Conservation (phyloP, 257 asterid species). For the Sherardia arvensis region DNA sequence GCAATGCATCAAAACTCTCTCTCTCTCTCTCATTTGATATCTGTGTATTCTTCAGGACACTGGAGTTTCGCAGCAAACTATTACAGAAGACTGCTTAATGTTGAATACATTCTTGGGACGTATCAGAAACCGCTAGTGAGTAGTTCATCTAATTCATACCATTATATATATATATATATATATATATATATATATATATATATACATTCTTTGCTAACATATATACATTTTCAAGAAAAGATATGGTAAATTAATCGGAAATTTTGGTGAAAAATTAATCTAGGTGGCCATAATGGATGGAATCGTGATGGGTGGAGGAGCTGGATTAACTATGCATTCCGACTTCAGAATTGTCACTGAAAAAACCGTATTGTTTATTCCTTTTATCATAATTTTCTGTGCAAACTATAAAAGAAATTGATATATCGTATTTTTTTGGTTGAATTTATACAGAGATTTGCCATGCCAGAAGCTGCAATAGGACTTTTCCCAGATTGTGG, state of each 20-base stretch:
- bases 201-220: too few species aligned
- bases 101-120: conserved; percentile 9
- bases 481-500: conserved; percentile 1
- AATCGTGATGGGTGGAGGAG: conserved; percentile 19
- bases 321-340: conserved; percentile 9
- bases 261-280: too few species aligned
- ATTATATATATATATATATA: too few species aligned
- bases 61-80: conserved; percentile 13
- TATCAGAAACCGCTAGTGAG: conserved; percentile 9
- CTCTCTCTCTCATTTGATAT: neutral
- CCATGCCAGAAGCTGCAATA: conserved; percentile 2
- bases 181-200: too few species aligned
- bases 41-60: conserved; percentile 10
- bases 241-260: too few species aligned
- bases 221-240: too few species aligned
- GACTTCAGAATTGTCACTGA: conserved; percentile 12
- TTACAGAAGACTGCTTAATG: neutral
- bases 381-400: too few species aligned
- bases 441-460: neutral
- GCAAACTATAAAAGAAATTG: too few species aligned
- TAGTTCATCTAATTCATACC: too few species aligned
- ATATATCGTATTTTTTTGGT: too few species aligned
- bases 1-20: too few species aligned
- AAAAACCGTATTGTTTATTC: conserved; percentile 4
- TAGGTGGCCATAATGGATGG: conserved; percentile 13